Percentiles rank a stretch among this genome's conserved stretches.
phyloP scores from a whole-genome alignment of 345 rosid genomes.

The Populus simonii region DNA sequence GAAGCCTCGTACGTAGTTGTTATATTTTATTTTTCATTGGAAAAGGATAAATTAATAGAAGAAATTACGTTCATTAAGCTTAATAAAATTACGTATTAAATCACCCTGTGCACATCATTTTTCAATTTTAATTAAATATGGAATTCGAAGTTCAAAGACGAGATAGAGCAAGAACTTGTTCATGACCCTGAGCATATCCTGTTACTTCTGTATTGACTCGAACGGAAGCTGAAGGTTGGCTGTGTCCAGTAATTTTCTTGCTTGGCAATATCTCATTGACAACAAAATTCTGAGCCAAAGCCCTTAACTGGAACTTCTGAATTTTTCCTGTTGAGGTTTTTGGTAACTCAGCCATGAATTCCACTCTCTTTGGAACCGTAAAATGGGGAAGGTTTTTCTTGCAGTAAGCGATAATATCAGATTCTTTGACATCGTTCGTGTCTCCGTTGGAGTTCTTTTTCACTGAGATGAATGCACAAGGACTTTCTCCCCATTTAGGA shows the following conservation, averaged over 20 bases:
- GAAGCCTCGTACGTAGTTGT: background rate
- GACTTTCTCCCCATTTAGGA: constrained; percentile 44
- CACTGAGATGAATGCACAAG: constrained; percentile 37
- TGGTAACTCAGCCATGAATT: no score
- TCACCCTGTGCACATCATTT: background rate
- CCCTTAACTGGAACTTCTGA: no score
- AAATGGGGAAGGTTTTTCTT: no score
- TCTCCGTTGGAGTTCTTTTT: constrained; percentile 20
- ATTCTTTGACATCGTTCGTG: constrained; percentile 24
- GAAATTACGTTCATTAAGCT: background rate
- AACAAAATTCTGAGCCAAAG: no score
- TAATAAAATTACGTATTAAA: background rate
- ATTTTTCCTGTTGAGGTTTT: no score
- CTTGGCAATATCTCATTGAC: no score
- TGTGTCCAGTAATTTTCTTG: no score
- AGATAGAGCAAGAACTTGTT: constrained; percentile 28
- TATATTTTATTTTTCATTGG: background rate
- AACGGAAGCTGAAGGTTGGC: background rate
- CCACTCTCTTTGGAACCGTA: no score
- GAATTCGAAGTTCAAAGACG: constrained; percentile 30
- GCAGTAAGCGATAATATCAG: constrained; percentile 30
- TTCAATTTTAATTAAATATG: background rate
- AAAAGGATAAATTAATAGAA: background rate
- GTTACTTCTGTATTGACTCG: constrained; percentile 2
- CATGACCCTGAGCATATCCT: constrained; percentile 10